Evolutionary conservation across 108 stramenopile species (phyloP), one percentile per base, ranked within the genome.

Genomic region (Cyclostephanos tholiformis): DNA sequence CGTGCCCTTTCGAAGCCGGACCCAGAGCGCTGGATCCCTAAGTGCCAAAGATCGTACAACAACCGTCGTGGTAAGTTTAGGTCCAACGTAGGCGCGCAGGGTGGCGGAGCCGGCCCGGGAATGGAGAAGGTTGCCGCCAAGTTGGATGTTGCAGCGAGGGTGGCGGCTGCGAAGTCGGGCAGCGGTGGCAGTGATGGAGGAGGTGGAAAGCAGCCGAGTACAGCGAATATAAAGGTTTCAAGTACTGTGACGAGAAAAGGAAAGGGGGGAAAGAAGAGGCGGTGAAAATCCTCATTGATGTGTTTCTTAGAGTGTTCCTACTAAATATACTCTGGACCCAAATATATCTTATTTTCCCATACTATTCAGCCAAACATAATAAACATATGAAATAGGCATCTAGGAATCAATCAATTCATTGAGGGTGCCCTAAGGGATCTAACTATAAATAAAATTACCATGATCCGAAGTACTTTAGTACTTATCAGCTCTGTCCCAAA

Each of bases 21-120:
- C 85, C 96, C 97, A 19, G 97, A 98, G 81, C 92, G 97, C 46
- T 98, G 97, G 97, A 87, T 98, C 20, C 94, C 96, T 26, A 94
- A 96, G 71, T 88, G 88, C 67, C 96, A 96, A 77, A 79, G 97
- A 67, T 88, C 87, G 16, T 88, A 90, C 69, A 89, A 88, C 67
- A 87, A 92, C 53, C 78, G 92, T 48, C 72, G 87, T 53, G 81
- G 82, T 50, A 69, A 78, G 44, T 71, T 82, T 38, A 75, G 81
- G 70, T 79, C 86, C 39, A 88, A 89, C 49, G 66, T 87, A 35
- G 95, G 95, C 27, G 91, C 88, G 27, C 91, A 92, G 73, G 93
- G 91, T 41, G 84, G 84, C 65, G 86, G 85, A 17, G 74, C 86
- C 19, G 97, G 97, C 49, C 90, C 87, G 29, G 93, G 95, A 12